phyloP scores from a whole-genome alignment of 2,329 filamentous ascomycete genomes.

The Pezicula radicicola region DNA sequence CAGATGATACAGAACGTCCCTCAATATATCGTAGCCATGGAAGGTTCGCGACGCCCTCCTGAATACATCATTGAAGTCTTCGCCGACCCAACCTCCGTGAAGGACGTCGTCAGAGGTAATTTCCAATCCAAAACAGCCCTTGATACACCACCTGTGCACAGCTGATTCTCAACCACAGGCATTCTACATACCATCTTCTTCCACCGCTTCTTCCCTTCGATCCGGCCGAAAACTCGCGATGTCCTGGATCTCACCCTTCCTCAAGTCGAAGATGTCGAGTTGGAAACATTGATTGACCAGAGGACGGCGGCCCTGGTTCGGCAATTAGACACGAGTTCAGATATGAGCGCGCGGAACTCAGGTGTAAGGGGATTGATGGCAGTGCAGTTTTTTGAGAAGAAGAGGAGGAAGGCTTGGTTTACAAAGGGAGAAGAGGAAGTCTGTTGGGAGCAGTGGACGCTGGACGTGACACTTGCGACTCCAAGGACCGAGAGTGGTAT shows the following conservation, averaged over 20 bases:
- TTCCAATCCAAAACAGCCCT: neutral
- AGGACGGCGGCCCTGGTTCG: conserved; percentile 76
- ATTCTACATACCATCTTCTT: conserved; percentile 98
- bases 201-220: conserved; percentile 91
- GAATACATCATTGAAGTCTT: conserved; percentile 95
- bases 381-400: conserved; percentile 94
- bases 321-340: conserved; percentile 64
- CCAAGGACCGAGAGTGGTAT: conserved; percentile 84
- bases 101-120: conserved; percentile 88
- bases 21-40: conserved; percentile 42
- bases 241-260: conserved; percentile 88
- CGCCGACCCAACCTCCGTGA: conserved; percentile 83
- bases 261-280: conserved; percentile 83
- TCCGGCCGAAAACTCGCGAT: conserved; percentile 79
- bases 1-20: conserved; percentile 10
- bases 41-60: conserved; percentile 60
- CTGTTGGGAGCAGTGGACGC: conserved; percentile 94
- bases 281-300: conserved; percentile 91
- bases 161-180: conserved; percentile 45
- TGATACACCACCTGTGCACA: conserved; percentile 1
- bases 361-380: conserved; percentile 75
- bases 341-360: conserved; percentile 32
- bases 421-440: conserved; percentile 84
- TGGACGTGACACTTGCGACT: conserved; percentile 90
- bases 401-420: conserved; percentile 78